Conservation (phyloP, 2,329 filamentous ascomycete species). For the Fusarium sp. region DNA sequence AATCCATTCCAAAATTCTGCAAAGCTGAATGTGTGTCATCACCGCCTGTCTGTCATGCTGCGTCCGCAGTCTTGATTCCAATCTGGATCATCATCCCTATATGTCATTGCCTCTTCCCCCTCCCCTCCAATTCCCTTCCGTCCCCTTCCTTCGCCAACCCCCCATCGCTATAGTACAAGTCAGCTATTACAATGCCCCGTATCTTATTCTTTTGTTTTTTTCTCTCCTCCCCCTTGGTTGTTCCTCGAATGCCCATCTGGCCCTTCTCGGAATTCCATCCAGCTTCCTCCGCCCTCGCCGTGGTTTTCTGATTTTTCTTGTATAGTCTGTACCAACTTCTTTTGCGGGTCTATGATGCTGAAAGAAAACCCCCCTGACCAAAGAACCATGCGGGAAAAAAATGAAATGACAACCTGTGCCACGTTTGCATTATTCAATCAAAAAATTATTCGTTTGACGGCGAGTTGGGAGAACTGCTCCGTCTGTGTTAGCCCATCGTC, state of each 20-base stretch:
- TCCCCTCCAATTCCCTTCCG: background rate
- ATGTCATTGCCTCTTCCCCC: slow-evolving; percentile 33
- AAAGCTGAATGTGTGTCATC: slow-evolving; percentile 27
- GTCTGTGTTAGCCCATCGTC: slow-evolving; percentile 45
- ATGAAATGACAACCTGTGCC: slow-evolving; percentile 48
- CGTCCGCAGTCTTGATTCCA: slow-evolving; percentile 37
- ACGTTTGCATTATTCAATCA: slow-evolving; percentile 50
- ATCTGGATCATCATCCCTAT: slow-evolving; percentile 44
- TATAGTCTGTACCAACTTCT: slow-evolving; percentile 32
- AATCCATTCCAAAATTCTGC: slow-evolving; percentile 39
- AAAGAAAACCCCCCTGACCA: slow-evolving; percentile 21
- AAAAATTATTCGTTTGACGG: slow-evolving; percentile 55
- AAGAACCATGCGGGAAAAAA: slow-evolving; percentile 34
- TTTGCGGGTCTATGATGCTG: slow-evolving; percentile 47
- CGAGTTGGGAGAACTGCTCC: slow-evolving; percentile 57
- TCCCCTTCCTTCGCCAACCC: slow-evolving; percentile 23
- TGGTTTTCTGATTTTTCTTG: slow-evolving; percentile 33
- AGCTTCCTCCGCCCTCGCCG: slow-evolving; percentile 9
- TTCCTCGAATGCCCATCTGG: slow-evolving; percentile 13
- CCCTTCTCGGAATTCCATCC: slow-evolving; percentile 6
- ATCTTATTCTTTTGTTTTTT: slow-evolving; percentile 10
- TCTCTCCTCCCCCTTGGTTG: background rate
- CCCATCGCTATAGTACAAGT: slow-evolving; percentile 43
- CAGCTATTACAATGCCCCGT: slow-evolving; percentile 43
- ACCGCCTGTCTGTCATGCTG: slow-evolving; percentile 4